Conservation (phyloP, 371 early-diverging fungal genomes). For the Rhizopus microsporus region DNA sequence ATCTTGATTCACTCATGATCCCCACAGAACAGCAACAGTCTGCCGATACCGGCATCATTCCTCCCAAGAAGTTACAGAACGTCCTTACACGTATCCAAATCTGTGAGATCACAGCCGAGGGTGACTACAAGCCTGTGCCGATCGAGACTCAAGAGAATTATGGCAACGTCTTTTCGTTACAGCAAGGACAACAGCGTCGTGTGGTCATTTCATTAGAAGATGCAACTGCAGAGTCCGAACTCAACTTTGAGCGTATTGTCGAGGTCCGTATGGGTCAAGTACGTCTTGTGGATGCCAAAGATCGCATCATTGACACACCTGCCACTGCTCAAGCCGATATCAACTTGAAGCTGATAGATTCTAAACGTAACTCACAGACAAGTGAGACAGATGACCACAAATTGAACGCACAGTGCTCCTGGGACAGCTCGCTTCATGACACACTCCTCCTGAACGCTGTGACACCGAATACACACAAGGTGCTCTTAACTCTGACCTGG, state of each 20-base stretch:
- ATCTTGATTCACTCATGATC: conserved; percentile 1
- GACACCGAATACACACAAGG: conserved; percentile 59
- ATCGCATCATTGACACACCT: conserved; percentile 52
- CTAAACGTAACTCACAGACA: conserved; percentile 15
- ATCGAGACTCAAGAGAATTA: conserved; percentile 8
- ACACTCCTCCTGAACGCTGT: conserved; percentile 72
- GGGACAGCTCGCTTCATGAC: conserved; percentile 87
- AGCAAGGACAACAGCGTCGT: conserved; percentile 82
- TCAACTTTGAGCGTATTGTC: conserved; percentile 55
- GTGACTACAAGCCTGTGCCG: conserved; percentile 69
- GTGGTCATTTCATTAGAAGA: conserved; percentile 58
- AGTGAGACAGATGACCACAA: conserved; percentile 34
- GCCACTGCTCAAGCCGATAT: conserved; percentile 40
- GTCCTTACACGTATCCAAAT: conserved; percentile 63
- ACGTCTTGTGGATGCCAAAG: conserved; percentile 67
- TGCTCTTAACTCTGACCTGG: conserved; percentile 54
- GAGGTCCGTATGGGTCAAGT: conserved; percentile 60
- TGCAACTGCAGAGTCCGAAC: conserved; percentile 59
- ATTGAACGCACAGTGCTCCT: conserved; percentile 59
- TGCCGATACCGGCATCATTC: background rate
- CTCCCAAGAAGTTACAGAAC: conserved; percentile 36
- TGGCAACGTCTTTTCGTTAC: conserved; percentile 53
- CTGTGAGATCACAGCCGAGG: conserved; percentile 62
- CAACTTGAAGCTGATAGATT: conserved; percentile 43
- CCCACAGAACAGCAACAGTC: conserved; percentile 11